Evolutionary conservation across 371 early-diverging fungal genomes (phyloP).

Genomic region (Mortierella sp.): DNA sequence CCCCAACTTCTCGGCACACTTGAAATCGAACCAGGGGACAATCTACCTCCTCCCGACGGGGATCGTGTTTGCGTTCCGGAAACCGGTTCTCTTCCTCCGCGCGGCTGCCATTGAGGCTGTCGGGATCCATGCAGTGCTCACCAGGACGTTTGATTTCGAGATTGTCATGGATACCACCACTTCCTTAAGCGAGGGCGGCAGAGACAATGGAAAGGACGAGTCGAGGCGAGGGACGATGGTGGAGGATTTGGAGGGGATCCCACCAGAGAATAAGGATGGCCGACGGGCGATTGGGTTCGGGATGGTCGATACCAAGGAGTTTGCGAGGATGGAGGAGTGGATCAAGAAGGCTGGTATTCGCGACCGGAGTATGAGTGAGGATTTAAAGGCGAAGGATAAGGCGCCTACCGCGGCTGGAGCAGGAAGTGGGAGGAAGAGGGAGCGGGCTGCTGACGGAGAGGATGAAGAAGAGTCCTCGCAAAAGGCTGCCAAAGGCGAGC

Average conservation of each 20-base stretch:
- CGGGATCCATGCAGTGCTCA: constrained; percentile 40
- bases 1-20: constrained; percentile 43
- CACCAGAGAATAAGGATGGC: constrained; percentile 23
- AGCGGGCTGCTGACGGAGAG: constrained; percentile 31
- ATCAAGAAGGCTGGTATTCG: constrained; percentile 51
- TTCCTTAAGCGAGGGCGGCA: background rate
- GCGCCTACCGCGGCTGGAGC: constrained; percentile 9
- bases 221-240: background rate
- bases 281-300: constrained; percentile 39
- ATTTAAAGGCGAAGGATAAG: constrained; percentile 55
- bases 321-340: constrained; percentile 51
- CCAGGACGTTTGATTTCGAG: constrained; percentile 56
- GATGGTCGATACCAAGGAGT: constrained; percentile 55
- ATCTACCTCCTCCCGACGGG: constrained; percentile 53
- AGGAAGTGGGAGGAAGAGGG: constrained; percentile 38
- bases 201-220: background rate
- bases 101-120: constrained; percentile 38
- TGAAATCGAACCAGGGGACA: constrained; percentile 51
- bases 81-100: constrained; percentile 42
- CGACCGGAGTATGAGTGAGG: constrained; percentile 54
- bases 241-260: constrained; percentile 52
- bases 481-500: background rate
- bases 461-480: constrained; percentile 14
- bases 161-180: constrained; percentile 28
- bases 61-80: constrained; percentile 51